Base-by-base conservation (phyloP, 805 yeast species). In the Zygoascus ofunaensis region DNA sequence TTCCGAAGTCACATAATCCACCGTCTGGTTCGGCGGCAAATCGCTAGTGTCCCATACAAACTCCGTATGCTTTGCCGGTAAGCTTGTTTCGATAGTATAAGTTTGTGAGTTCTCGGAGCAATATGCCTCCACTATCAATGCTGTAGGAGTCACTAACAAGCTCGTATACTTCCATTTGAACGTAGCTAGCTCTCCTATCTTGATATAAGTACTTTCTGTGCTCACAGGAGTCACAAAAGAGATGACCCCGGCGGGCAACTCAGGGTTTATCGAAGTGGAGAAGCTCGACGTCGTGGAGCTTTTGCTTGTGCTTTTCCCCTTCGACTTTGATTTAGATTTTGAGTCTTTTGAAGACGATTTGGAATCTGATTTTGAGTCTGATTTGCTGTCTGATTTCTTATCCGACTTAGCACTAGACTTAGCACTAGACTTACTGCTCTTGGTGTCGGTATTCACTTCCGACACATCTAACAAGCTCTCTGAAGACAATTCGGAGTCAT, bases 161-260 rank as follows among this genome's bases (percentile, higher is more conserved):
- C 55, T 53, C 12, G 70, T 65, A 49, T 60, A 66, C 26, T 58
- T 56, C 71, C 71, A 66, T 26, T 59, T 53, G 47, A 67, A 66
- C 4, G 71, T 64, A 18, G 68, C 70, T 23, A 51, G 47, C 18
- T 55, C 60, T 2, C 71, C 71, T 26, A 61, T 49, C 49, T 62
- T 63, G 43, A 66, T 51, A 42, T 66, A 66, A 1, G 69, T 61
- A 7, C 57, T 39, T 12, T 57, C 43, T 8, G 68, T 61, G 4
- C 64, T 48, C 5, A 53, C 53, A 1, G 71, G 71, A 5, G 64
- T 57, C 4, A 50, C 33, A 43, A 68, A 43, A 2, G 60, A 44
- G 4, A 66, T 53, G 1, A 63, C 62, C 5, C 71, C 71, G 1
- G 65, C 61, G 1, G 70, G 68, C 3, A 52, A 46, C 5, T 50